Conservation (phyloP, 495 filamentous ascomycete species). For the Tuber melanosporum region DNA sequence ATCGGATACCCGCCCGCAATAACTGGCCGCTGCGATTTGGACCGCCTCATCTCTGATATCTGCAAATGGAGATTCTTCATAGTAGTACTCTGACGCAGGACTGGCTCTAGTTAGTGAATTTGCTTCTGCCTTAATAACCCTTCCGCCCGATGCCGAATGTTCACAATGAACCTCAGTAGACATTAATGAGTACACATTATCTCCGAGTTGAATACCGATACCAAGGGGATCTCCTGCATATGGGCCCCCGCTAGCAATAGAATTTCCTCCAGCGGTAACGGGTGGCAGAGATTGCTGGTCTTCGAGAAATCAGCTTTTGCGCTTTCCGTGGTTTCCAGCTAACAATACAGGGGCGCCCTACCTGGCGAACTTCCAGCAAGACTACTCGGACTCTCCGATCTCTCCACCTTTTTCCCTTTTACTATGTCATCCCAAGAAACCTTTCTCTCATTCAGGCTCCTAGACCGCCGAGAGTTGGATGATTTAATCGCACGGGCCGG, state of each 20-base stretch:
- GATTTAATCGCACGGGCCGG: background rate
- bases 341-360: background rate
- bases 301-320: background rate
- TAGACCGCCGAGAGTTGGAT: background rate
- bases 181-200: background rate
- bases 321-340: background rate
- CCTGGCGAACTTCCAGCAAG: background rate
- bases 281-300: background rate
- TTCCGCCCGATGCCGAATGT: background rate
- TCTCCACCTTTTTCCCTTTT: background rate
- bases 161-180: background rate
- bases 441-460: background rate
- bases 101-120: background rate
- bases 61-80: background rate
- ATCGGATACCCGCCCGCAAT: background rate
- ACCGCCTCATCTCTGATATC: background rate
- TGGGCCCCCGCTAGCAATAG: background rate
- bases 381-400: background rate
- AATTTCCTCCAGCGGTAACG: background rate
- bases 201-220: background rate
- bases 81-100: background rate
- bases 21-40: background rate
- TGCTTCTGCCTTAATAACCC: background rate
- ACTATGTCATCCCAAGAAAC: background rate
- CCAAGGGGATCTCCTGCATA: background rate